Conservation (phyloP, 2,329 filamentous ascomycete species). For the Penicillium decumbens region DNA sequence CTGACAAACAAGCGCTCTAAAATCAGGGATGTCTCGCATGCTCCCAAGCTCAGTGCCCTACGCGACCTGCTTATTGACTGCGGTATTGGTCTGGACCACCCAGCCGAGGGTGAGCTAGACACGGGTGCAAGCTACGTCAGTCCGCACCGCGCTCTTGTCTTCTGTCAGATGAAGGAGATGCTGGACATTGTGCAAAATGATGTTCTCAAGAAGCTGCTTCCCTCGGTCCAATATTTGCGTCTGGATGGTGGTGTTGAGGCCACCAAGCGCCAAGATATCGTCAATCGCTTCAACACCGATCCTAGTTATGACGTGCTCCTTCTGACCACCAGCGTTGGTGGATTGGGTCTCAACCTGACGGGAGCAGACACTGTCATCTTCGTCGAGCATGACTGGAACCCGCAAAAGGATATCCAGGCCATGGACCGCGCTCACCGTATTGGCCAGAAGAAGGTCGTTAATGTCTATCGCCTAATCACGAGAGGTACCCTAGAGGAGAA, state of each 20-base stretch:
- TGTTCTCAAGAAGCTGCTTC: slow-evolving; percentile 84
- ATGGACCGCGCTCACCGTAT: slow-evolving; percentile 99
- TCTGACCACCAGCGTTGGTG: slow-evolving; percentile 90
- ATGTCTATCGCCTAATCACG: slow-evolving; percentile 95
- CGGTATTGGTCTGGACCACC: slow-evolving; percentile 76
- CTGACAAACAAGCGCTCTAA: slow-evolving; percentile 73
- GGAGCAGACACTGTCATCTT: slow-evolving; percentile 99
- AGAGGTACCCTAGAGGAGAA: slow-evolving; percentile 96
- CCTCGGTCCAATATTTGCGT: slow-evolving; percentile 86
- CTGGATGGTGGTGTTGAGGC: slow-evolving; percentile 91
- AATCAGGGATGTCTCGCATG: slow-evolving; percentile 79
- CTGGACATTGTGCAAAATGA: slow-evolving; percentile 96
- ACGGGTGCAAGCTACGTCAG: slow-evolving; percentile 75
- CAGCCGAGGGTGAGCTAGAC: slow-evolving; percentile 51
- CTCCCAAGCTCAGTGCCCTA: slow-evolving; percentile 85
- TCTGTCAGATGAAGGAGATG: slow-evolving; percentile 99
- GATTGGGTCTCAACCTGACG: slow-evolving; percentile 88
- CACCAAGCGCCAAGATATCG: slow-evolving; percentile 90
- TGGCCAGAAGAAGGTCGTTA: slow-evolving; percentile 99
- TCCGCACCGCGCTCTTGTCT: slow-evolving; percentile 90
- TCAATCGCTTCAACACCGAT: slow-evolving; percentile 98
- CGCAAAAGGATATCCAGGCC: slow-evolving; percentile 95
- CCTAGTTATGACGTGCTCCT: slow-evolving; percentile 93
- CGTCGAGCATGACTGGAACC: slow-evolving; percentile 99
- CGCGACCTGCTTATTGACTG: slow-evolving; percentile 96